Percentiles rank a stretch among this genome's conserved stretches.
These are phyloP conservation scores for Macrophomina phaseolina DNA, from an alignment of 2,329 filamentous ascomycete species.

Conservation along the genomic window DNA sequence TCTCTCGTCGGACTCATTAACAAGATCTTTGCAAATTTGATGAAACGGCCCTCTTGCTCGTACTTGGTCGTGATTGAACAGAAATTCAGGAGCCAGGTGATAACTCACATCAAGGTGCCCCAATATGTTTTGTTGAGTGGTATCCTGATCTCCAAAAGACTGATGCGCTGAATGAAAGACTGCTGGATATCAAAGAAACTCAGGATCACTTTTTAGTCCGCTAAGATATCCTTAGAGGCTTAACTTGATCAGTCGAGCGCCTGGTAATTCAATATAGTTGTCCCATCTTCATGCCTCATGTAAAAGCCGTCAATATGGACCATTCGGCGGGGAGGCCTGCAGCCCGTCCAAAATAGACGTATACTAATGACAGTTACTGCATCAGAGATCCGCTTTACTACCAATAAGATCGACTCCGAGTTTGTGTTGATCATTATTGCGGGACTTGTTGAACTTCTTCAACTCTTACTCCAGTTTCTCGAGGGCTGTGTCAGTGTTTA, in stretches of 20 bases:
- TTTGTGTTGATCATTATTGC: conserved; percentile 30
- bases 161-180: conserved; percentile 44
- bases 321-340: conserved; percentile 23
- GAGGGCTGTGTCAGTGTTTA: conserved; percentile 26
- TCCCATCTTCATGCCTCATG: conserved; percentile 20
- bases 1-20: conserved; percentile 21
- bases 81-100: conserved; percentile 42
- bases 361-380: conserved; percentile 29
- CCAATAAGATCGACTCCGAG: conserved; percentile 32
- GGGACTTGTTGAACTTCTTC: conserved; percentile 27
- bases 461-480: conserved; percentile 25
- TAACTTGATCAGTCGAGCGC: background rate
- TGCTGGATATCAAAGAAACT: conserved; percentile 49
- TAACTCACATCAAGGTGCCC: conserved; percentile 47
- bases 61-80: conserved; percentile 42
- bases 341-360: background rate
- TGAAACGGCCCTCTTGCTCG: conserved; percentile 35
- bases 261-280: background rate
- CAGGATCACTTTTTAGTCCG: conserved; percentile 48
- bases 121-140: conserved; percentile 40
- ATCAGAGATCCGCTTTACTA: conserved; percentile 29
- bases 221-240: conserved; percentile 42
- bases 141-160: conserved; percentile 42
- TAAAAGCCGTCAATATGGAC: conserved; percentile 31
- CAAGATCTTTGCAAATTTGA: conserved; percentile 31